These are phyloP conservation scores for Elongisporangium senticosum DNA, from an alignment of 352 stramenopile genomes.

Conservation along the genomic window DNA sequence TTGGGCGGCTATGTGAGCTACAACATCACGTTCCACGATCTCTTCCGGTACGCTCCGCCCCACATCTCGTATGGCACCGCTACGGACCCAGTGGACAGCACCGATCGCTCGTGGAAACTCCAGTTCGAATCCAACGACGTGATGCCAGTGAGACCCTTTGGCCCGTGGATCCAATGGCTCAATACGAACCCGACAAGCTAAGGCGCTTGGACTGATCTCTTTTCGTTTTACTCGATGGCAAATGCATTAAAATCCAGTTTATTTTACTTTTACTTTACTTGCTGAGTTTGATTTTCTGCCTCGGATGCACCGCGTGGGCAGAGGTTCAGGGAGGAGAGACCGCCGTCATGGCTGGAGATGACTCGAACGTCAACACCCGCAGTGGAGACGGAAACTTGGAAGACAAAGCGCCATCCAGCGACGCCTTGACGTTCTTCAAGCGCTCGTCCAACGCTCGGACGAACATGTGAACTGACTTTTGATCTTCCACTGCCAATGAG, in stretches of 20 bases:
- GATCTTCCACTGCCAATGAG: constrained; percentile 34
- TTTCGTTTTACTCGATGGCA: background rate
- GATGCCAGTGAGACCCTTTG: background rate
- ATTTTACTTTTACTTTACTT: constrained; percentile 13
- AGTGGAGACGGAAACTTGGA: background rate
- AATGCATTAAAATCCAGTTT: constrained; percentile 6
- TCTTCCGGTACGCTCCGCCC: background rate
- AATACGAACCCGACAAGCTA: background rate
- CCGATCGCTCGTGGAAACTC: background rate
- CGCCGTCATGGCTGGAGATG: background rate
- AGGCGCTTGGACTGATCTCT: background rate
- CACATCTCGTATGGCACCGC: background rate
- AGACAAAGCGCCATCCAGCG: constrained; percentile 13
- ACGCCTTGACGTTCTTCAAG: constrained; percentile 39
- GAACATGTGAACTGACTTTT: constrained; percentile 47
- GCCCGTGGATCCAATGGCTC: background rate
- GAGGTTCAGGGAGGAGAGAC: background rate
- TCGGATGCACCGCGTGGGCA: too few relatives aligned
- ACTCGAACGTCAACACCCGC: background rate
- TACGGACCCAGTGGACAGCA: background rate
- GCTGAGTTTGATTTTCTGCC: background rate
- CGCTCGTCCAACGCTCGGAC: constrained; percentile 43
- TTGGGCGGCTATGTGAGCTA: background rate
- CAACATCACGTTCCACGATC: background rate
- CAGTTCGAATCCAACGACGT: background rate